Evolutionary conservation across 139 green algal genomes (phyloP).

Genomic region (Raphidocelis subcapitata): DNA sequence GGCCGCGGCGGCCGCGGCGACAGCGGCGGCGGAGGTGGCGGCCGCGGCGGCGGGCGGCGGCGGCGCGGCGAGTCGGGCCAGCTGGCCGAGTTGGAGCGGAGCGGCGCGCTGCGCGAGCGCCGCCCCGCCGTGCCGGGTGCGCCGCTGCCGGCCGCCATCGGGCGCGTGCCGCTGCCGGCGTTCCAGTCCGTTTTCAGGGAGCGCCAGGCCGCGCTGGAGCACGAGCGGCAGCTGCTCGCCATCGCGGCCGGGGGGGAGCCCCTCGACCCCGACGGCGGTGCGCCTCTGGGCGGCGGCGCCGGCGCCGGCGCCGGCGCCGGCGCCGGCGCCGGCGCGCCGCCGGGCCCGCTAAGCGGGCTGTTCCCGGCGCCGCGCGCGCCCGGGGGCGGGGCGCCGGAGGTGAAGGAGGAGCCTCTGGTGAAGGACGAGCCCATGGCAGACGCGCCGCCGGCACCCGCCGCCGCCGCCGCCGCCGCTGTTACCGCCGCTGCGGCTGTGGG

Average conservation of each 20-base stretch:
- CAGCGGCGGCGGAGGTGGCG: background rate
- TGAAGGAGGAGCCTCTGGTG: conserved; percentile 61
- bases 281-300: background rate
- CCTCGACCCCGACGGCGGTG: no score
- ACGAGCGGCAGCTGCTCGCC: background rate
- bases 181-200: conserved; percentile 12
- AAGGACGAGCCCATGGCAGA: conserved; percentile 11
- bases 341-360: no score
- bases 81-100: no score
- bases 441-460: background rate
- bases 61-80: no score
- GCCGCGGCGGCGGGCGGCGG: no score
- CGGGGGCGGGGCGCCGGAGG: conserved; percentile 4
- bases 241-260: background rate
- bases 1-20: background rate
- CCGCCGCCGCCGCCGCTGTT: background rate
- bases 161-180: background rate
- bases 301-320: background rate
- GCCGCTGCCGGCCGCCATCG: no score
- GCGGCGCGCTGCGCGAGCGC: no score
- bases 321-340: background rate
- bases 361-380: background rate
- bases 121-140: no score
- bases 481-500: background rate
- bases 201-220: no score